phyloP scores from a whole-genome alignment of 2,329 filamentous ascomycete genomes.

The Tolypocladium endophyticum region DNA sequence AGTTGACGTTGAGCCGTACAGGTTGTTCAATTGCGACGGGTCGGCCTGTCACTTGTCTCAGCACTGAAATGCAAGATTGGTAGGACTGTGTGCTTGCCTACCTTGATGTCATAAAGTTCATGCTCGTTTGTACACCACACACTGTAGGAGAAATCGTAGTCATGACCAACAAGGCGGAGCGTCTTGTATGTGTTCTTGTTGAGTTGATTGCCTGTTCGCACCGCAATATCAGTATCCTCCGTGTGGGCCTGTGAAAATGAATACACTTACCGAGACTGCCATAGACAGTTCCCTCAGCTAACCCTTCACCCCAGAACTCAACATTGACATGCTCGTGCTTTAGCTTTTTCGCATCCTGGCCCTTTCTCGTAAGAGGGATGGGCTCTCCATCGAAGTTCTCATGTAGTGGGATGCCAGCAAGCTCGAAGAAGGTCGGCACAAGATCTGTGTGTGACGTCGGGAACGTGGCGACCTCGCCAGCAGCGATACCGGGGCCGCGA shows the following conservation, averaged over 20 bases:
- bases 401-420: conserved; percentile 28
- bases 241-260: too few species aligned
- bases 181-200: conserved; percentile 51
- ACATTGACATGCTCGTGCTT: conserved; percentile 46
- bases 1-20: conserved; percentile 14
- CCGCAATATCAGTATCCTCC: neutral
- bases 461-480: conserved; percentile 25
- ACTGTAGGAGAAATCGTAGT: conserved; percentile 53
- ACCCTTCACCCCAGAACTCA: conserved; percentile 42
- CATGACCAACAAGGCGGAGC: conserved; percentile 38
- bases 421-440: conserved; percentile 46
- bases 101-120: conserved; percentile 54
- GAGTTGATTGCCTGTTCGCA: neutral
- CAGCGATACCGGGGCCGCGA: conserved; percentile 40
- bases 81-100: neutral
- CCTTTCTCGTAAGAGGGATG: conserved; percentile 29
- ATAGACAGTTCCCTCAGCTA: conserved; percentile 24
- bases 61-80: neutral
- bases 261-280: conserved; percentile 3
- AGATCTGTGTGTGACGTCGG: conserved; percentile 54
- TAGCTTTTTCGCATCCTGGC: conserved; percentile 7
- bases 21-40: conserved; percentile 39
- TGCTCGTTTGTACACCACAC: conserved; percentile 61
- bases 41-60: conserved; percentile 29
- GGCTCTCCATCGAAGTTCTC: conserved; percentile 46